Evolutionary conservation across 768 basidiomycete species (phyloP).

Genomic region (Russula earlei): DNA sequence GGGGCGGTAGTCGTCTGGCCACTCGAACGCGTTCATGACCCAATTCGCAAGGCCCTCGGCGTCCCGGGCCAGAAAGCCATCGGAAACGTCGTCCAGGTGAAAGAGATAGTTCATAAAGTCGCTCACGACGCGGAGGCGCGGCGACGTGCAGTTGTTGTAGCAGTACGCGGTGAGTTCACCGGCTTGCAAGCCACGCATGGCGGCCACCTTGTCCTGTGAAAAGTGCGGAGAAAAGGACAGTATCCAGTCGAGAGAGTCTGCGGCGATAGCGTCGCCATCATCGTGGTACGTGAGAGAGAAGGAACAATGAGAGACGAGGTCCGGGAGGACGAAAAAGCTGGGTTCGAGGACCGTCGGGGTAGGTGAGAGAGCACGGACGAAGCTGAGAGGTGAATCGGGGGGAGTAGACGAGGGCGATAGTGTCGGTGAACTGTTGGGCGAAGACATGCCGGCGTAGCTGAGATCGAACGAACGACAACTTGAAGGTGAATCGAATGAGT

Average conservation of each 20-base stretch:
- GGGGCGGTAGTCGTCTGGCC: slow-evolving; percentile 49
- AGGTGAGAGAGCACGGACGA: slow-evolving; percentile 5
- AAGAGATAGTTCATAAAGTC: slow-evolving; percentile 75
- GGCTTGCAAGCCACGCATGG: slow-evolving; percentile 61
- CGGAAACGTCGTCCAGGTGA: slow-evolving; percentile 71
- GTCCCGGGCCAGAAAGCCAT: slow-evolving; percentile 62
- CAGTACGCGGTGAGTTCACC: slow-evolving; percentile 64
- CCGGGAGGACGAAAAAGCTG: slow-evolving; percentile 39
- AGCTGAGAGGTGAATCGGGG: neutral
- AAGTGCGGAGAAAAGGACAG: slow-evolving; percentile 57
- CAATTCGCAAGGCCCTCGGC: slow-evolving; percentile 49
- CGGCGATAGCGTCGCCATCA: slow-evolving; percentile 49
- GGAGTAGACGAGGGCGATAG: slow-evolving; percentile 9
- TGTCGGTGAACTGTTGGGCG: slow-evolving; percentile 9
- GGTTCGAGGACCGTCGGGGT: slow-evolving; percentile 13
- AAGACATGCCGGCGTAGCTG: slow-evolving; percentile 4
- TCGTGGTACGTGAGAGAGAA: slow-evolving; percentile 48
- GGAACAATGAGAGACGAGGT: slow-evolving; percentile 66
- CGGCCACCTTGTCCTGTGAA: slow-evolving; percentile 40
- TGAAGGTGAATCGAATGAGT: neutral
- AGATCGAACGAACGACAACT: neutral
- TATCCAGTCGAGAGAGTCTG: slow-evolving; percentile 56
- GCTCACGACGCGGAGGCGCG: slow-evolving; percentile 59
- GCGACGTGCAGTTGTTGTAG: slow-evolving; percentile 47
- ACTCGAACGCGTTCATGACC: slow-evolving; percentile 62